Base-by-base conservation (phyloP, 2,329 filamentous ascomycete genomes). In the Paecilomyces niveus region DNA sequence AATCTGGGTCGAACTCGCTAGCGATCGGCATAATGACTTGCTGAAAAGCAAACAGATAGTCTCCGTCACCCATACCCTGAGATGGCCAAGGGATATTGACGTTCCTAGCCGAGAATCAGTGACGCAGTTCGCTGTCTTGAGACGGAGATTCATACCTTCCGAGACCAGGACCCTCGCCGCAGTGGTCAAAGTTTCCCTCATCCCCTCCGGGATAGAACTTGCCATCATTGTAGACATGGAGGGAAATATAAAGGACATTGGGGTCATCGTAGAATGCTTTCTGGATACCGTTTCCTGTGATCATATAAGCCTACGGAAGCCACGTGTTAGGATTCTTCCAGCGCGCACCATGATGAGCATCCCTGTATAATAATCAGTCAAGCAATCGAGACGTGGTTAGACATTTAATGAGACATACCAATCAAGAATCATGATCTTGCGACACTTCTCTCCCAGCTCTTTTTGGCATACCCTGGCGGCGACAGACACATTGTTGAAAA, bases 401-500 rank as follows among this genome's bases (percentile, higher is more conserved):
- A 57, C 29, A 58, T 24, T 53, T 53, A 11, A 56, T 24, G 10
- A 57, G 11, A 87, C 88, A 70, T 87, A 90, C 90, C 94, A 99
- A 70, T 99, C 94, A 7, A 99, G 80, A 64, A 99, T 94, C 57
- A 99, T 76, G 21, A 99, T 85, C 74, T 96, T 97, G 58, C 91
- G 86, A 69, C 93, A 97, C 8, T 78, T 78, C 3, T 93, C 85
- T 1, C 89, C 89, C 65, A 89, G 94, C 60, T 92, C 86, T 56
- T 82, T 78, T 71, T 96, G 92, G 70, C 92, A 97, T 11, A 92
- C 89, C 60, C 85, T 88, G n/a, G 92, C 88, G 1, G 92, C 93
- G 59, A 99, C 89, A 21, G 90, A 92, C 2, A 97, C 94, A 68
- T 99, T 99, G 77, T 99, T 97, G 78, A 97, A 97, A 59, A 97